phyloP scores from a whole-genome alignment of 202 grass and related monocot species.

The Panicum virgatum region DNA sequence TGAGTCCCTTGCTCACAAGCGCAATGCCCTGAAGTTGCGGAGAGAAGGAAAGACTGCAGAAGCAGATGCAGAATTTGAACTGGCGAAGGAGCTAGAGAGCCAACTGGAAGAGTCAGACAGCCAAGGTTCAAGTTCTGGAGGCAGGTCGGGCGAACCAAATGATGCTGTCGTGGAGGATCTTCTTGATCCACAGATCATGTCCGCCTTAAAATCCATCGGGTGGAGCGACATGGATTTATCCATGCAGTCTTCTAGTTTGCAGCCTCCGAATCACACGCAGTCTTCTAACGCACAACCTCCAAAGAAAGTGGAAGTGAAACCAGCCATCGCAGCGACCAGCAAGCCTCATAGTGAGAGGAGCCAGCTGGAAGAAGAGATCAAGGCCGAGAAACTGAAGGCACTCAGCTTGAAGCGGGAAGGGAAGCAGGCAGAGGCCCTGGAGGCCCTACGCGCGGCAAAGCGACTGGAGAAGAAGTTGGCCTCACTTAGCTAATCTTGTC shows the following conservation, averaged over 20 bases:
- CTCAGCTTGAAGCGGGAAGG: slow-evolving; percentile 75
- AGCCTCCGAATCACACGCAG: slow-evolving; percentile 37
- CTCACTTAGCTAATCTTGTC: slow-evolving; percentile 46
- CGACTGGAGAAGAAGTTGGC: slow-evolving; percentile 81
- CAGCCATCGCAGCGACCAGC: neutral
- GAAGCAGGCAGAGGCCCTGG: slow-evolving; percentile 80
- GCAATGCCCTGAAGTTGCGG: slow-evolving; percentile 86
- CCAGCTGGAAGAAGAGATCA: slow-evolving; percentile 82
- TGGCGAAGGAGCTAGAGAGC: slow-evolving; percentile 80
- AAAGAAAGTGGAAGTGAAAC: slow-evolving; percentile 36
- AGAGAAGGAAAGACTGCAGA: slow-evolving; percentile 85
- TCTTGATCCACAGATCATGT: slow-evolving; percentile 87
- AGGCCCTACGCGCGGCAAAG: slow-evolving; percentile 80
- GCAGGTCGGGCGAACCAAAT: slow-evolving; percentile 34
- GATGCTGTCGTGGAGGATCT: slow-evolving; percentile 71
- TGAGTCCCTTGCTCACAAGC: slow-evolving; percentile 84
- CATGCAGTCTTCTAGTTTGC: slow-evolving; percentile 12
- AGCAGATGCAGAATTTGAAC: slow-evolving; percentile 81
- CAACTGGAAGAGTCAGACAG: slow-evolving; percentile 78
- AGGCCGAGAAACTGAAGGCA: slow-evolving; percentile 82
- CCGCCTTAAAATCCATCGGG: slow-evolving; percentile 76
- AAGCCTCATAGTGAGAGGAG: slow-evolving; percentile 52
- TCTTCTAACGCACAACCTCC: slow-evolving; percentile 26
- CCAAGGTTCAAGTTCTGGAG: slow-evolving; percentile 45
- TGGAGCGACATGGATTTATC: slow-evolving; percentile 63